A percentile compares a stretch with the other conserved stretches of the same genome.
These are phyloP conservation scores for Pinus taeda DNA, from an alignment of 75 land plant species.

Conservation along the genomic window DNA sequence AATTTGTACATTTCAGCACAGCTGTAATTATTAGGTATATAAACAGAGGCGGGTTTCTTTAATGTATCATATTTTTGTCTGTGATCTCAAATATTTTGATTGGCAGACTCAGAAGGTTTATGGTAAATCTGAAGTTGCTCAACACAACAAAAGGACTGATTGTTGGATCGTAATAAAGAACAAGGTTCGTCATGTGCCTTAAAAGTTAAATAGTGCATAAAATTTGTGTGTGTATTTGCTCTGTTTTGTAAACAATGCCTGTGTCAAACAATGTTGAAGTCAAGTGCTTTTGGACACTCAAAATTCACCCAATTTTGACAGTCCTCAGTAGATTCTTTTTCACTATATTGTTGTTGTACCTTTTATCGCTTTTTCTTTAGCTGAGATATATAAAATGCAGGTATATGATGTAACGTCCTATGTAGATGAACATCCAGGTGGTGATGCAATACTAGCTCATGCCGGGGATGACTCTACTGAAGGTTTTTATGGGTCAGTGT, in stretches of 20 bases:
- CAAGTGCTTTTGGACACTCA: too few relatives aligned
- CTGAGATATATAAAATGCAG: constrained; percentile 28
- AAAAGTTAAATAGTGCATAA: background rate
- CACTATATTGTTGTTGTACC: background rate
- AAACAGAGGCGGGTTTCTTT: background rate
- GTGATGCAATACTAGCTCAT: constrained; percentile 85
- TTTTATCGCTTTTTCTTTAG: background rate
- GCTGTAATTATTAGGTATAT: background rate
- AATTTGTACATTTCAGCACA: background rate
- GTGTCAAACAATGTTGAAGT: background rate
- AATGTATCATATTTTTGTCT: background rate
- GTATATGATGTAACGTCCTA: constrained; percentile 95
- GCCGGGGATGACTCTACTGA: constrained; percentile 96
- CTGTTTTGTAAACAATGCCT: background rate
- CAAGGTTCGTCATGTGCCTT: constrained; percentile 39
- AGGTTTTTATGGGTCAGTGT: constrained; percentile 85
- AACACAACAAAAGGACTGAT: constrained; percentile 57
- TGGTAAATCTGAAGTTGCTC: constrained; percentile 51
- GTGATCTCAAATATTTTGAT: background rate
- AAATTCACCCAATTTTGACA: too few relatives aligned
- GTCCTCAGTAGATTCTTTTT: too few relatives aligned
- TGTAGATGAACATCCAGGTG: constrained; percentile 98
- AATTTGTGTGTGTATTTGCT: background rate
- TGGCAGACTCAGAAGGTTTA: constrained; percentile 13
- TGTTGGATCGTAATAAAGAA: constrained; percentile 75